These are phyloP conservation scores for Globisporangium rhizosaccharum DNA, from an alignment of 352 stramenopile species.

Conservation along the genomic window DNA sequence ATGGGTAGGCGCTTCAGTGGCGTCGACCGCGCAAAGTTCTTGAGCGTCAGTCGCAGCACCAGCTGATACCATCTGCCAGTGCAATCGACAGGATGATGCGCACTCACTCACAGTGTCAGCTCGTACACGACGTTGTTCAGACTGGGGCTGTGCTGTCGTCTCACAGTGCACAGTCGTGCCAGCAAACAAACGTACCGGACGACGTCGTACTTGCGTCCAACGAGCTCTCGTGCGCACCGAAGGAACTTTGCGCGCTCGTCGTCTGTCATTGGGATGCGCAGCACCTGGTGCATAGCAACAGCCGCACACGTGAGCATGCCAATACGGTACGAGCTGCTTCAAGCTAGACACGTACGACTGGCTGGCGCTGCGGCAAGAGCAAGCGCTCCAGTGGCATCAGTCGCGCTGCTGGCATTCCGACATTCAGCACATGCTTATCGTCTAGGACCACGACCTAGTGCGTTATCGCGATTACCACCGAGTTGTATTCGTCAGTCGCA, in stretches of 20 bases:
- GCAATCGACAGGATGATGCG: background rate
- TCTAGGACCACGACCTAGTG: constrained; percentile 62
- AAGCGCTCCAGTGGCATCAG: constrained; percentile 61
- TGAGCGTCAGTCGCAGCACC: constrained; percentile 48
- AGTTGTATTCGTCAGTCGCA: background rate
- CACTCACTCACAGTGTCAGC: background rate
- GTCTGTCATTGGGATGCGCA: constrained; percentile 42
- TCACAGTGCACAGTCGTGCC: background rate
- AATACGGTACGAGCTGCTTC: background rate
- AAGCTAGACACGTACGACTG: constrained; percentile 34
- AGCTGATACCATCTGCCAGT: constrained; percentile 46
- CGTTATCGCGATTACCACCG: background rate
- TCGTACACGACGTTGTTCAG: no score
- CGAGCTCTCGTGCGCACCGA: constrained; percentile 48
- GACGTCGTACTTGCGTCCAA: constrained; percentile 63
- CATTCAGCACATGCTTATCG: constrained; percentile 51
- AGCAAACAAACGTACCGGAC: constrained; percentile 28
- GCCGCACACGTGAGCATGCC: background rate
- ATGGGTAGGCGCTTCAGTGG: constrained; percentile 43
- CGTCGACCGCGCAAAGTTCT: constrained; percentile 33
- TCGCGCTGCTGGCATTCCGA: constrained; percentile 49
- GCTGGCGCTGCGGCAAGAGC: constrained; percentile 59
- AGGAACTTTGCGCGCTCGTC: constrained; percentile 49
- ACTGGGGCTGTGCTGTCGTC: no score
- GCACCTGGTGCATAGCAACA: constrained; percentile 30